Conservation (phyloP, 202 grass and related monocot species). For the Schoenoplectus tabernaemontani region DNA sequence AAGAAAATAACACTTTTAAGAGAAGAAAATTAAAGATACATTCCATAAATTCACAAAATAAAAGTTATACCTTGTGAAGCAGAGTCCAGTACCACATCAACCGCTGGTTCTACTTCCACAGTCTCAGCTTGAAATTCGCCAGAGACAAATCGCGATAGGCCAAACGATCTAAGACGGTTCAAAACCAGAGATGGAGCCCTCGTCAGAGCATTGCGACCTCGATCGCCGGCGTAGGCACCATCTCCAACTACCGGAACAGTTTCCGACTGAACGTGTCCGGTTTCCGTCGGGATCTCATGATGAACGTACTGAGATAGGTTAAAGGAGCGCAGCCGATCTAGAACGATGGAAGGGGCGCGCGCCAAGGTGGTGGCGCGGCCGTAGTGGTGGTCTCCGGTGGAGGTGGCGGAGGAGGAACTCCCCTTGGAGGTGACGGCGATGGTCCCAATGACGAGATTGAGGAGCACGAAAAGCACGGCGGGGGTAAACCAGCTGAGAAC, state of each 20-base stretch:
- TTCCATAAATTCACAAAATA: neutral
- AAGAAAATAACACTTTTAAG: too few relatives aligned
- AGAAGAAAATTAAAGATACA: neutral
- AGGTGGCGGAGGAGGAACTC: neutral
- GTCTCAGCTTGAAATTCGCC: neutral
- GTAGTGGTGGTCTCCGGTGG: neutral
- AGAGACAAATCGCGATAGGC: constrained; percentile 28
- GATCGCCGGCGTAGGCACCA: constrained; percentile 4
- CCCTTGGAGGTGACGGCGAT: constrained; percentile 67
- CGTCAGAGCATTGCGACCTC: neutral
- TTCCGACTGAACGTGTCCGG: neutral
- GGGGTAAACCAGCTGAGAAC: constrained; percentile 68
- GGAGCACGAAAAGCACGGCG: constrained; percentile 55
- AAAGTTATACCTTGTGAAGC: neutral
- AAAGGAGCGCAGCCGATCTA: constrained; percentile 62
- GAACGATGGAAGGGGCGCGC: constrained; percentile 52
- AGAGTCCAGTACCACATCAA: neutral
- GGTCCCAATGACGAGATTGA: constrained; percentile 84
- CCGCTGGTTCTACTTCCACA: neutral
- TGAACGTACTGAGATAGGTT: constrained; percentile 30
- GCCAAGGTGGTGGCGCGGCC: neutral
- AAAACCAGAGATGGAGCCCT: constrained; percentile 51
- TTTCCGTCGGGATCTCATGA: constrained; percentile 1
- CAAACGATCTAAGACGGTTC: constrained; percentile 62
- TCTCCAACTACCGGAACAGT: neutral